Evolutionary conservation across 768 basidiomycete genomes (phyloP).

Genomic region (Mrakia gelida): DNA sequence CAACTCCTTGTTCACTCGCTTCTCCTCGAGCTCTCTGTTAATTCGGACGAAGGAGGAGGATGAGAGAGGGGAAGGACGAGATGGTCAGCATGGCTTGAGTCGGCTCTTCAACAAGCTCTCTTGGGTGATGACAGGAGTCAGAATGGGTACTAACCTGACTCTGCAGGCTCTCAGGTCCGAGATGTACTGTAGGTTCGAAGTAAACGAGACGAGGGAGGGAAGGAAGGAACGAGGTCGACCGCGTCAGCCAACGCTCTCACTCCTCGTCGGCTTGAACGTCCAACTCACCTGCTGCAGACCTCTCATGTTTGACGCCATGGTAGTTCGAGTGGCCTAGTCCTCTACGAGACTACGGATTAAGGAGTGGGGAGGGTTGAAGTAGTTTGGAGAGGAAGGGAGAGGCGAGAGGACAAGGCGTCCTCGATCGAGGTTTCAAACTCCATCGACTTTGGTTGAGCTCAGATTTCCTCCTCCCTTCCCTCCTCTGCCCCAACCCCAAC

Average conservation of each 20-base stretch:
- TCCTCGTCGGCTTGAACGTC: not conserved
- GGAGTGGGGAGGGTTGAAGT: not conserved
- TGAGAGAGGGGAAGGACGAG: not conserved
- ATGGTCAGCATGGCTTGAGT: not conserved
- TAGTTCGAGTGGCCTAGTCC: too few relatives aligned
- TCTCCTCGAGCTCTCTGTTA: slow-evolving; percentile 83
- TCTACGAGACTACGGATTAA: too few relatives aligned
- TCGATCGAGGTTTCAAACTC: not conserved
- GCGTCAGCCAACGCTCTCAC: not conserved
- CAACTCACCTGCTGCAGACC: not conserved
- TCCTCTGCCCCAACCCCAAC: not conserved
- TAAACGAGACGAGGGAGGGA: not conserved
- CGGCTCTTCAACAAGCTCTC: too few relatives aligned
- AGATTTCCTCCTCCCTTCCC: not conserved
- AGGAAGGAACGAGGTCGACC: not conserved
- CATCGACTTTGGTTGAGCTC: not conserved
- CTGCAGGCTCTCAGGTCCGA: slow-evolving; percentile 96
- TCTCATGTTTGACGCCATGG: slow-evolving; percentile 13
- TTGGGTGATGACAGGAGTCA: too few relatives aligned
- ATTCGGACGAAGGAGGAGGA: not conserved
- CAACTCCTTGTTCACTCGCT: slow-evolving; percentile 99
- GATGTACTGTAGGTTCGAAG: slow-evolving; percentile 67
- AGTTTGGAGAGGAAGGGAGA: not conserved
- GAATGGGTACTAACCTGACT: slow-evolving; percentile 47
- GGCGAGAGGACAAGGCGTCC: not conserved